phyloP scores from a whole-genome alignment of 73 alveolate genomes.

The Paramecium octaurelia region DNA sequence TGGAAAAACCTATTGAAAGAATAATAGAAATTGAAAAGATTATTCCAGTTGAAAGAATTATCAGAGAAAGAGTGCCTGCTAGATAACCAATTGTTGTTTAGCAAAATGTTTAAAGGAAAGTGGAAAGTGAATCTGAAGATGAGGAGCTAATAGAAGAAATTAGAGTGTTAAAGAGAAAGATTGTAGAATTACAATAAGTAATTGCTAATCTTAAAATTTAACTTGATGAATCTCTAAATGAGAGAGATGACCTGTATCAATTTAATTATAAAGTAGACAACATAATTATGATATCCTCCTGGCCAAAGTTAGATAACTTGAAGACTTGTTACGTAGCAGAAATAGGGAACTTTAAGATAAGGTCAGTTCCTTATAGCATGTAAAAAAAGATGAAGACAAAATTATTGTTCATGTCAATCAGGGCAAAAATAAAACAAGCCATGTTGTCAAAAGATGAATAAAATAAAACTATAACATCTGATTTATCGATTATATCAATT shows the following conservation, averaged over 20 bases:
- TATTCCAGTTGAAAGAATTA: constrained; percentile 36
- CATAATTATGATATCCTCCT: neutral
- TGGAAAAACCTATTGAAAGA: constrained; percentile 42
- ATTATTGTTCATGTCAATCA: constrained; percentile 18
- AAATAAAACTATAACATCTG: neutral
- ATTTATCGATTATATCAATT: neutral
- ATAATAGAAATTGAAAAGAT: constrained; percentile 40
- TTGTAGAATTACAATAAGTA: neutral
- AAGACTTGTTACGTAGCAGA: constrained; percentile 19
- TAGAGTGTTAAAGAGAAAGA: neutral
- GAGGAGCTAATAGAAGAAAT: constrained; percentile 25
- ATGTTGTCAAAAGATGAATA: constrained; percentile 26
- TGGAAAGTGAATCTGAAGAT: constrained; percentile 26
- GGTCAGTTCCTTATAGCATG: neutral
- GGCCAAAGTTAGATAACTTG: constrained; percentile 11
- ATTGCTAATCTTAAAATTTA: neutral
- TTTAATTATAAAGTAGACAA: neutral
- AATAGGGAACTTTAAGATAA: constrained; percentile 36
- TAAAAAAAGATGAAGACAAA: constrained; percentile 43
- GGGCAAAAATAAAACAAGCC: constrained; percentile 22
- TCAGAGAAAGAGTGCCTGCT: constrained; percentile 35
- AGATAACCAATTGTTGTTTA: constrained; percentile 47
- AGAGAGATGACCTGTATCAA: neutral
- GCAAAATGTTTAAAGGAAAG: neutral
- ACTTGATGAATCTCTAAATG: neutral